Base-by-base conservation (phyloP, 2,329 filamentous ascomycete genomes). In the Alternaria angustiovoidea region DNA sequence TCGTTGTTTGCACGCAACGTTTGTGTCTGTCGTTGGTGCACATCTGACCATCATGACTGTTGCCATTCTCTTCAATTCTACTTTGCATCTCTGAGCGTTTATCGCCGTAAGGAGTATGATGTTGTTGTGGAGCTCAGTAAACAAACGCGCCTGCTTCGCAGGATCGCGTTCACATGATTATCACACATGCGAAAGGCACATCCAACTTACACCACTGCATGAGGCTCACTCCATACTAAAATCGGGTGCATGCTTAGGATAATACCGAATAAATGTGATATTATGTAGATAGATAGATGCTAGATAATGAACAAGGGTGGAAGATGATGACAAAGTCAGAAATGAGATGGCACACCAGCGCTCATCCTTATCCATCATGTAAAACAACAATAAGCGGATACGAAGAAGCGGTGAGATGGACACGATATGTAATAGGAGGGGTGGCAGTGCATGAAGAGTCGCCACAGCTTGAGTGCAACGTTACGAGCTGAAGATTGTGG, bases 301-400 rank as follows among this genome's bases (percentile, higher is more conserved):
- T 47, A 28, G 41, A 36, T 16, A 48, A n/a, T 8, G 20, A 32
- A 36, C 32, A 4, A 49, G 30, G 24, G 20, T 38, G 8, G 14
- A 38, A 5, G 16, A 36, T 18, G 32, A 49, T 36, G 32, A 49
- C 14, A 0, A 12, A 39, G n/a, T n/a, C 2, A 22, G 9, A 22
- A 41, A 22, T 36, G 24, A 16, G 38, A 48, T 48, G 16, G 28
- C 46, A 30, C 44, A 34, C 44, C 28, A 16, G 24, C 16, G 22
- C 51, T 53, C 48, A 36, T 34, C 53, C 4, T 8, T 8, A 60
- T 62, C 49, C 44, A 56, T 64, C 59, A 64, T 62, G 56, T 58
- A 43, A 61, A 59, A 64, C 56, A 51, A 49, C 26, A 46, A 36
- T 39, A 56, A 58, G 54, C 56, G 49, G 16, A 42, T 42, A 39